These are phyloP conservation scores for Tricholoma bakamatsutake DNA, from an alignment of 768 basidiomycete genomes.

Conservation along the genomic window DNA sequence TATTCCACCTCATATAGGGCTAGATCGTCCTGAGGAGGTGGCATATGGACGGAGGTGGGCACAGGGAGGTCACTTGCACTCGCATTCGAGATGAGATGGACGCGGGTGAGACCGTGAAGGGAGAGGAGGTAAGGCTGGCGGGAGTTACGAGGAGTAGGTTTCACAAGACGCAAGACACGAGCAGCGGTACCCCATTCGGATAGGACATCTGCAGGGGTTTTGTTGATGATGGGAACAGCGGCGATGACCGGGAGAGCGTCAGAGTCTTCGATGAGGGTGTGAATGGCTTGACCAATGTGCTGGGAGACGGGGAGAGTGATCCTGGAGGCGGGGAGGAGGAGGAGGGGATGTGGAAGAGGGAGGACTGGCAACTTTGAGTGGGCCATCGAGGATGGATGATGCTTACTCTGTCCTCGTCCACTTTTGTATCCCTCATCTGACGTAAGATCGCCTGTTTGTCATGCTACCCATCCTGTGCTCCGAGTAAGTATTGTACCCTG, in stretches of 20 bases:
- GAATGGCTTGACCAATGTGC: slow-evolving; percentile 56
- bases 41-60: slow-evolving; percentile 20
- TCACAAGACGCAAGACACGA: slow-evolving; percentile 63
- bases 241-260: slow-evolving; percentile 68
- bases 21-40: slow-evolving; percentile 25
- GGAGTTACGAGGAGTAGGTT: slow-evolving; percentile 49
- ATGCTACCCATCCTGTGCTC: too few relatives aligned
- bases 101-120: slow-evolving; percentile 64
- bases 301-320: slow-evolving; percentile 63
- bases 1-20: slow-evolving; percentile 42
- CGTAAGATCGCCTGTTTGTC: neutral
- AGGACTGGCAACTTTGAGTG: slow-evolving; percentile 60
- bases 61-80: slow-evolving; percentile 17
- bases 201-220: slow-evolving; percentile 15
- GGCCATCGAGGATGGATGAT: slow-evolving; percentile 25
- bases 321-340: slow-evolving; percentile 71
- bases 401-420: too few relatives aligned
- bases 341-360: slow-evolving; percentile 60
- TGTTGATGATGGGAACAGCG: slow-evolving; percentile 47
- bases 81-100: slow-evolving; percentile 39
- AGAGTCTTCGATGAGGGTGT: slow-evolving; percentile 62
- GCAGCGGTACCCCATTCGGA: slow-evolving; percentile 66
- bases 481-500: too few relatives aligned
- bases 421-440: too few relatives aligned
- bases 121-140: slow-evolving; percentile 63